These are phyloP conservation scores for Podaxis rugospora DNA, from an alignment of 768 basidiomycete species.

Conservation along the genomic window DNA sequence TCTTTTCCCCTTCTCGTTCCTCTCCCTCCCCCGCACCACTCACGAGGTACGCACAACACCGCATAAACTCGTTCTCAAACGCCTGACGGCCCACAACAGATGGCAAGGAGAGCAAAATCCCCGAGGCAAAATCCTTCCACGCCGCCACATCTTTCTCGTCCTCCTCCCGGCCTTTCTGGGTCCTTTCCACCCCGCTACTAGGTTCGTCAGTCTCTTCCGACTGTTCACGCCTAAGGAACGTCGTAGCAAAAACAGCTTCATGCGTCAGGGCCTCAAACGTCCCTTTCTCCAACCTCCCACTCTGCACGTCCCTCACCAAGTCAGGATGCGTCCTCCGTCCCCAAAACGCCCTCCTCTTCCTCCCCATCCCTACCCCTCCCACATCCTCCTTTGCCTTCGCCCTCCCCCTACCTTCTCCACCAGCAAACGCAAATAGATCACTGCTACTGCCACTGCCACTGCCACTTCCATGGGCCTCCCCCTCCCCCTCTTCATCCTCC, in stretches of 20 bases:
- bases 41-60: constrained; percentile 64
- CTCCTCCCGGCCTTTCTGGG: neutral
- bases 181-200: constrained; percentile 12
- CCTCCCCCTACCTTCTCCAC: constrained; percentile 28
- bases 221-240: constrained; percentile 35
- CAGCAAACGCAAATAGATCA: constrained; percentile 17
- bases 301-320: constrained; percentile 38
- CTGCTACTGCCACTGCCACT: constrained; percentile 15
- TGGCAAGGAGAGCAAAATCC: constrained; percentile 60
- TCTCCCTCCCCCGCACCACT: constrained; percentile 44
- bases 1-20: constrained; percentile 30
- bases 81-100: constrained; percentile 44
- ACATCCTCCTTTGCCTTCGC: constrained; percentile 21
- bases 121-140: constrained; percentile 64
- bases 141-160: constrained; percentile 21
- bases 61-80: constrained; percentile 68
- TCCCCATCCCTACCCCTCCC: constrained; percentile 22
- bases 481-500: constrained; percentile 41
- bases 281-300: constrained; percentile 51
- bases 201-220: neutral
- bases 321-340: constrained; percentile 74
- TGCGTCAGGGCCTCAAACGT: constrained; percentile 78
- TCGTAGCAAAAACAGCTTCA: constrained; percentile 77
- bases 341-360: constrained; percentile 73
- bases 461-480: constrained; percentile 16